Conservation (phyloP, 257 asterid genomes). For the Jacaranda copaia region DNA sequence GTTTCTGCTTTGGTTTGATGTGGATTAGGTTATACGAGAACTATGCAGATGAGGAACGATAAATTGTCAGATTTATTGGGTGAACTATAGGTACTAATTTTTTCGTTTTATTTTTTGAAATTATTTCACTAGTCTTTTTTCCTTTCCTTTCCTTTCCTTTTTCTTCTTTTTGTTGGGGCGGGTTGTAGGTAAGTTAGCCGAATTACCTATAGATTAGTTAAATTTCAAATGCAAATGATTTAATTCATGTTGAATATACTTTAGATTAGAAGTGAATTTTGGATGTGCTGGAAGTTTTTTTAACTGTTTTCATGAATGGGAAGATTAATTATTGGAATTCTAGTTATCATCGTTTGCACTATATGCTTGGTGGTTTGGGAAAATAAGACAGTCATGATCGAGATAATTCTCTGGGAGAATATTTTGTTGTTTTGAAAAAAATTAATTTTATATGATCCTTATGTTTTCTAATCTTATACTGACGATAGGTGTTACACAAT, state of each 20-base stretch:
- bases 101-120: background rate
- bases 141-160: background rate
- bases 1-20: constrained; percentile 18
- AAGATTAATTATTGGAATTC: background rate
- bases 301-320: background rate
- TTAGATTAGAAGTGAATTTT: background rate
- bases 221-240: background rate
- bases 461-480: background rate
- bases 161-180: background rate
- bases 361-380: background rate
- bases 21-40: constrained; percentile 59
- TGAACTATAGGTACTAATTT: constrained; percentile 54
- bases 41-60: constrained; percentile 54
- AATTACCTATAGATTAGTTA: background rate
- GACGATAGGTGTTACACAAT: background rate
- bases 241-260: background rate
- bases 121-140: background rate
- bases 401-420: background rate
- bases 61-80: constrained; percentile 59
- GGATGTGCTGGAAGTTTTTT: background rate
- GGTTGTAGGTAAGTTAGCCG: background rate
- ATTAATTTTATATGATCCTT: background rate
- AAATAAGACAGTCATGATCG: background rate
- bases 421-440: background rate
- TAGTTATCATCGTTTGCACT: background rate